Conservation (phyloP, 2,329 filamentous ascomycete genomes). For the Nemania diffusa region DNA sequence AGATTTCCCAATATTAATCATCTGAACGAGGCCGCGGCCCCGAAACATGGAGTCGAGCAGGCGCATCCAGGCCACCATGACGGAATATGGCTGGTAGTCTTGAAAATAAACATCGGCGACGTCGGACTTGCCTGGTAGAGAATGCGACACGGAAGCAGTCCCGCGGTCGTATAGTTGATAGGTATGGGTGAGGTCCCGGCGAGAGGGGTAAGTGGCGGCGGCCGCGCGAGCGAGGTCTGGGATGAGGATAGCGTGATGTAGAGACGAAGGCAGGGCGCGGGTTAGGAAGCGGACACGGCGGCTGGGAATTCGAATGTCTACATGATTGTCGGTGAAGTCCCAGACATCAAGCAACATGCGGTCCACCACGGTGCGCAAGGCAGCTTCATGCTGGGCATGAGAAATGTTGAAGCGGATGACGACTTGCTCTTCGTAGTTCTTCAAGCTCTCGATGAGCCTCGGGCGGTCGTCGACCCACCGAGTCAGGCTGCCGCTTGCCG, state of each 20-base stretch:
- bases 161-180: conserved; percentile 37
- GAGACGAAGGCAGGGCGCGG: conserved; percentile 77
- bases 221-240: conserved; percentile 82
- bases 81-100: conserved; percentile 88
- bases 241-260: conserved; percentile 82
- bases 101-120: conserved; percentile 86
- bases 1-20: conserved; percentile 82
- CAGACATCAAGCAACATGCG: conserved; percentile 86
- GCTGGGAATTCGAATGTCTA: conserved; percentile 83
- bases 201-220: conserved; percentile 75
- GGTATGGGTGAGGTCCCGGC: conserved; percentile 35
- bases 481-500: conserved; percentile 36
- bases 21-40: conserved; percentile 74
- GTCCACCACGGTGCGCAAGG: conserved; percentile 50
- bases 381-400: conserved; percentile 49
- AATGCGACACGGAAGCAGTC: conserved; percentile 47
- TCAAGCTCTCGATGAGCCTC: conserved; percentile 50
- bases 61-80: conserved; percentile 89
- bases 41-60: conserved; percentile 87
- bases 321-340: conserved; percentile 83
- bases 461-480: conserved; percentile 45
- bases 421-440: conserved; percentile 79
- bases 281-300: conserved; percentile 82
- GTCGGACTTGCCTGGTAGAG: conserved; percentile 42
- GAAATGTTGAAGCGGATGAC: conserved; percentile 88